Conservation (phyloP, 306 rosid species). For the Acacia crassicarpa region DNA sequence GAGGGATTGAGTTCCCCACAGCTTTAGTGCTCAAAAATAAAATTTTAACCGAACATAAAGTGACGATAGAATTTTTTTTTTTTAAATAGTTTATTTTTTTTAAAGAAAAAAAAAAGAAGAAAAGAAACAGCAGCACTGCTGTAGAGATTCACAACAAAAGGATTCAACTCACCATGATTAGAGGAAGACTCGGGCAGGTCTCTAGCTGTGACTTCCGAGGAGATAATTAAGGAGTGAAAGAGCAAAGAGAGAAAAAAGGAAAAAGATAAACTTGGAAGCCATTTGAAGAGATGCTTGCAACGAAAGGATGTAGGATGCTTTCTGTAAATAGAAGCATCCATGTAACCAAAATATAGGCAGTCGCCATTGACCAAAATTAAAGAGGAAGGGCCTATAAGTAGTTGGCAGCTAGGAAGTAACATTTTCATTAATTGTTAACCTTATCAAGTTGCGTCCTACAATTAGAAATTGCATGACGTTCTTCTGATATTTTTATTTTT, state of each 20-base stretch:
- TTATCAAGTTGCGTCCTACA: neutral
- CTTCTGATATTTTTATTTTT: neutral
- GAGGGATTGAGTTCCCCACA: neutral
- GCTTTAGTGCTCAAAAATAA: neutral
- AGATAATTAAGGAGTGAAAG: conserved; percentile 30
- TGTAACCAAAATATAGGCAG: neutral
- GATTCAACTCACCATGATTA: conserved; percentile 24
- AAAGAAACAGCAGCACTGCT: neutral
- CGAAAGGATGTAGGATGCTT: neutral
- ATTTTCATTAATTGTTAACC: neutral
- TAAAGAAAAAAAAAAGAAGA: too few relatives aligned
- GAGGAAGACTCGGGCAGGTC: conserved; percentile 31
- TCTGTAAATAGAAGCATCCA: neutral
- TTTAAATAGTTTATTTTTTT: too few relatives aligned
- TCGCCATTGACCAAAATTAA: neutral
- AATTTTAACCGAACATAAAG: too few relatives aligned
- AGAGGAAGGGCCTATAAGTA: neutral
- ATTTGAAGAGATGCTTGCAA: conserved; percentile 5
- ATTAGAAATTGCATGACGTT: neutral
- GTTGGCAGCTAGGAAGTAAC: neutral
- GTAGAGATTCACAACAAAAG: neutral
- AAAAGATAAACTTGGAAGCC: conserved; percentile 38
- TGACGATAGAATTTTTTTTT: too few relatives aligned
- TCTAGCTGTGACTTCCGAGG: conserved; percentile 36
- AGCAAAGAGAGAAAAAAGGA: conserved; percentile 44